A percentile compares a stretch with the other conserved stretches of the same genome.
Evolutionary conservation across 202 grass and related monocot genomes (phyloP).

Genomic region (Carex sylvatica): DNA sequence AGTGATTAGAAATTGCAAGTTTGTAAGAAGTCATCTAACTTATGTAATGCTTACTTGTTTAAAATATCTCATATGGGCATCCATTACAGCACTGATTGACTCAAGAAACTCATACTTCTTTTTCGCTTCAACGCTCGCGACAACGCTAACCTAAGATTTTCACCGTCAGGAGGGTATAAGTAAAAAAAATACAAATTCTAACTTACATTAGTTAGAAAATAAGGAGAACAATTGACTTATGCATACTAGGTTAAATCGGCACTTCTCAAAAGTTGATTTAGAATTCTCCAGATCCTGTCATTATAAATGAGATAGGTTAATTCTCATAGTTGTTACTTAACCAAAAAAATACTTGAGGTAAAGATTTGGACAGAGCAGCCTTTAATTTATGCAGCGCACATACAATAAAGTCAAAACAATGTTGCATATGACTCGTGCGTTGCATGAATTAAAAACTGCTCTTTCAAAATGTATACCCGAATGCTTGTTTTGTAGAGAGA

Average conservation of each 20-base stretch:
- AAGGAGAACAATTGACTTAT: constrained; percentile 34
- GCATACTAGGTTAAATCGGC: constrained; percentile 96
- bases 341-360: not conserved
- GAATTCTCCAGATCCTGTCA: constrained; percentile 89
- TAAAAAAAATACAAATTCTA: constrained; percentile 25
- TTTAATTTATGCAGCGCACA: too few species aligned
- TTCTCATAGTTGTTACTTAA: not conserved
- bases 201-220: constrained; percentile 25
- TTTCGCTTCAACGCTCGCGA: constrained; percentile 88
- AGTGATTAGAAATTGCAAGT: constrained; percentile 17
- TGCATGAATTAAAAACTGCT: too few species aligned
- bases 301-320: constrained; percentile 9
- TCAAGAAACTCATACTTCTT: constrained; percentile 99
- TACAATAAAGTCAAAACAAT: too few species aligned
- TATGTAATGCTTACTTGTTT: constrained; percentile 59
- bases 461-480: not conserved
- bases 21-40: constrained; percentile 9
- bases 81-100: constrained; percentile 97
- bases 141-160: constrained; percentile 82
- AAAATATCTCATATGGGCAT: constrained; percentile 99
- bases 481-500: not conserved
- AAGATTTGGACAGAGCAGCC: too few species aligned
- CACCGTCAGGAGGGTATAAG: constrained; percentile 31
- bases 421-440: too few species aligned
- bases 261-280: constrained; percentile 90